Percentiles rank a stretch among this genome's conserved stretches.
phyloP scores from a whole-genome alignment of 805 yeast species.

The Pichia heedii region DNA sequence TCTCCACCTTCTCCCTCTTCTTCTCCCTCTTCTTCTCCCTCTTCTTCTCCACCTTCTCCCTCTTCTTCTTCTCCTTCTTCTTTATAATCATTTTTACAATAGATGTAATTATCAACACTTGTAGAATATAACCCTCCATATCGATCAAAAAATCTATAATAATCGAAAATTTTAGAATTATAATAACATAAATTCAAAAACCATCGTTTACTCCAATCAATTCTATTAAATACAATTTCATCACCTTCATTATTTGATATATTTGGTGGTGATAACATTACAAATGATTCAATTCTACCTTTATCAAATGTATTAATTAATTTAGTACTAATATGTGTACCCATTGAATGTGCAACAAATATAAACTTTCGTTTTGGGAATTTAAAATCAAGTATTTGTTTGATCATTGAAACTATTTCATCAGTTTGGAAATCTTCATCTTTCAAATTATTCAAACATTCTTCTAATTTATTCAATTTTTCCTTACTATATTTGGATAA shows the following conservation, averaged over 20 bases:
- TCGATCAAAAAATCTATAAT: conserved; percentile 51
- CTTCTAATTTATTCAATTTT: conserved; percentile 13
- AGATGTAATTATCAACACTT: conserved; percentile 52
- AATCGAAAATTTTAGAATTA: conserved; percentile 41
- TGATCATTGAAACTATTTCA: conserved; percentile 32
- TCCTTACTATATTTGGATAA: conserved; percentile 18
- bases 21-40: background rate
- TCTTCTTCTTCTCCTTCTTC: conserved; percentile 10
- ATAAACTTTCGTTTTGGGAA: conserved; percentile 37
- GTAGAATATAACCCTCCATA: conserved; percentile 50
- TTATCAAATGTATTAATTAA: conserved; percentile 30
- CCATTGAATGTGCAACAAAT: conserved; percentile 49
- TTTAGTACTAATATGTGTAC: conserved; percentile 39
- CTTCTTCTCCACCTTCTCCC: background rate
- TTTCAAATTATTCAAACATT: conserved; percentile 26
- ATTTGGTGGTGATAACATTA: conserved; percentile 41
- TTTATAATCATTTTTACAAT: conserved; percentile 12
- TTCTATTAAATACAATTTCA: conserved; percentile 1
- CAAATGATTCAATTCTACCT: conserved; percentile 36
- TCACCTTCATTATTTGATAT: conserved; percentile 6
- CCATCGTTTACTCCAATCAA: conserved; percentile 13
- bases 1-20: conserved; percentile 10
- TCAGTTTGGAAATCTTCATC: conserved; percentile 36
- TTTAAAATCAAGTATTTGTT: conserved; percentile 29
- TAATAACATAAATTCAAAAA: conserved; percentile 28